Evolutionary conservation across 2,329 filamentous ascomycete genomes (phyloP).

Genomic region (Paraphoma chrysanthemicola): DNA sequence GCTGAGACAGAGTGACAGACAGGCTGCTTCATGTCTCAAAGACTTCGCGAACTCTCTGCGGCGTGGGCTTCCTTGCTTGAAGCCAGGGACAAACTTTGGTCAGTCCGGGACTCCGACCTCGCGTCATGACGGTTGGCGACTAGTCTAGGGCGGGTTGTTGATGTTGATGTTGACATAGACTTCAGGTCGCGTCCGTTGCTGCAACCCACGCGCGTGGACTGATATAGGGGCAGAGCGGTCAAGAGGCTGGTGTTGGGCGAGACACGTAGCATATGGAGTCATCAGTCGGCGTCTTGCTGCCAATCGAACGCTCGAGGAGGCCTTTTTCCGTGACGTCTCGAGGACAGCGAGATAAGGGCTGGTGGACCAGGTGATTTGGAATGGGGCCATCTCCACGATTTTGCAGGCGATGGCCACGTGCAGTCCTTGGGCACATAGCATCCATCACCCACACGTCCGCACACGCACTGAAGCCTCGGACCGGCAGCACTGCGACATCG

Average conservation of each 20-base stretch:
- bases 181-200: constrained; percentile 2
- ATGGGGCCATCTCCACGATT: background rate
- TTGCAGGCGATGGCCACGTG: background rate
- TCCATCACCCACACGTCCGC: background rate
- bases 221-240: background rate
- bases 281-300: background rate
- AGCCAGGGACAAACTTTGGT: background rate
- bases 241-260: background rate
- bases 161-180: constrained; percentile 7
- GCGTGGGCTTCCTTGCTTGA: constrained; percentile 6
- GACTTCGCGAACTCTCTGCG: background rate
- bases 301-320: background rate
- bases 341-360: background rate
- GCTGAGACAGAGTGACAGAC: constrained; percentile 22
- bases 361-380: background rate
- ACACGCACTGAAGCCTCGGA: background rate
- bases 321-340: background rate
- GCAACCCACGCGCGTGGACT: constrained; percentile 1
- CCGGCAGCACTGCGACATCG: background rate
- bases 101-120: background rate
- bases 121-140: background rate
- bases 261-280: constrained; percentile 3
- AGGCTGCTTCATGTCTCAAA: constrained; percentile 4
- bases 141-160: background rate
- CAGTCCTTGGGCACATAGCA: background rate